Evolutionary conservation across 495 filamentous ascomycete genomes (phyloP).

Genomic region (Neurospora sp.): DNA sequence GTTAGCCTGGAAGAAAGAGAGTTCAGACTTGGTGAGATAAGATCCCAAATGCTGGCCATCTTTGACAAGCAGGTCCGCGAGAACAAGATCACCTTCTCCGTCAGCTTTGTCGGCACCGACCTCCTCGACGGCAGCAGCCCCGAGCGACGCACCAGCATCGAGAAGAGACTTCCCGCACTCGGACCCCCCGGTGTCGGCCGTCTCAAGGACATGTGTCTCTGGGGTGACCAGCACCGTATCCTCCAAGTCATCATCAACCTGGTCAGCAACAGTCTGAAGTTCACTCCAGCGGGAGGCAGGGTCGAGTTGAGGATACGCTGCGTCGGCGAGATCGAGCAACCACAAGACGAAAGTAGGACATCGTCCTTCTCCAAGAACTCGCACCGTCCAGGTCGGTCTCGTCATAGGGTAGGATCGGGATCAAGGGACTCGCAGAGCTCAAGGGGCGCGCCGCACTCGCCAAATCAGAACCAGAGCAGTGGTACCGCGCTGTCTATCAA

Average conservation of each 20-base stretch:
- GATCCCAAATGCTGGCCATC: constrained; percentile 68
- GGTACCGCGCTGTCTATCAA: constrained; percentile 49
- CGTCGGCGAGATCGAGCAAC: constrained; percentile 42
- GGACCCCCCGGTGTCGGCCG: constrained; percentile 52
- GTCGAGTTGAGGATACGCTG: constrained; percentile 68
- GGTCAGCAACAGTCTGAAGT: constrained; percentile 86
- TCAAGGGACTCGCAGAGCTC: constrained; percentile 39
- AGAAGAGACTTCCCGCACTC: constrained; percentile 34
- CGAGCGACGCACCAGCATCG: constrained; percentile 22
- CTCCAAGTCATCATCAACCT: constrained; percentile 88
- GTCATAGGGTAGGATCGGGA: constrained; percentile 37
- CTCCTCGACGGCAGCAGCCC: constrained; percentile 19
- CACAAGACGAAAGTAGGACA: constrained; percentile 31
- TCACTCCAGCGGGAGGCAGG: constrained; percentile 68
- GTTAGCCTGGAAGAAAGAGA: constrained; percentile 74
- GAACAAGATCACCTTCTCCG: constrained; percentile 56
- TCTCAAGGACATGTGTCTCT: constrained; percentile 63
- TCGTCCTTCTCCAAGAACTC: constrained; percentile 42
- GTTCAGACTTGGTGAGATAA: constrained; percentile 70
- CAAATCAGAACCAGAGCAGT: constrained; percentile 17
- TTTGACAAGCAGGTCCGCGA: constrained; percentile 85
- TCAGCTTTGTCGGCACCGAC: constrained; percentile 53
- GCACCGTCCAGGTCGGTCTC: constrained; percentile 24
- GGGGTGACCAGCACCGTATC: constrained; percentile 86
- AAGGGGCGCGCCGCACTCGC: constrained; percentile 17